Percentiles rank a stretch among this genome's conserved stretches.
Evolutionary conservation across 805 yeast species (phyloP).

Genomic region (Ogataea methanolica): DNA sequence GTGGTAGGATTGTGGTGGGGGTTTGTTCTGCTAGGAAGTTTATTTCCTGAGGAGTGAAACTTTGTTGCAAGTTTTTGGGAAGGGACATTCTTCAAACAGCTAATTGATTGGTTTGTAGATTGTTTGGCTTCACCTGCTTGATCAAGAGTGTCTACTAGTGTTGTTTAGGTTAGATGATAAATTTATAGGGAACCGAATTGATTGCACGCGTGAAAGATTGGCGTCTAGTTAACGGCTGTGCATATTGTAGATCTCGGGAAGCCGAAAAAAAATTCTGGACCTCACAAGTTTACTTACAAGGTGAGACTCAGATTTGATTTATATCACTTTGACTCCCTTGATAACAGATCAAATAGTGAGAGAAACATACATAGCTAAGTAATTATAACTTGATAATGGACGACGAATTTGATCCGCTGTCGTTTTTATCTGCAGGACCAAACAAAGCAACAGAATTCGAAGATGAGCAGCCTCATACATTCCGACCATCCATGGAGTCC

Average conservation of each 20-base stretch:
- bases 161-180: neutral
- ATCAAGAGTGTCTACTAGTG: neutral
- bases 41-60: conserved; percentile 71
- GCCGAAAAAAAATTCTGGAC: no score
- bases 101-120: neutral
- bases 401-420: conserved; percentile 18
- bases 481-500: neutral
- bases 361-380: neutral
- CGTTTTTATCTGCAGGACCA: conserved; percentile 12
- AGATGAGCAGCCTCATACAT: neutral
- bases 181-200: neutral
- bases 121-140: neutral
- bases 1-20: conserved; percentile 67
- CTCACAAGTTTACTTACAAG: no score
- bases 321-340: no score
- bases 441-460: neutral
- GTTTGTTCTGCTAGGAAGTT: conserved; percentile 85
- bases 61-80: conserved; percentile 47
- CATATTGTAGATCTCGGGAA: neutral
- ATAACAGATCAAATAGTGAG: no score
- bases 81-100: conserved; percentile 46
- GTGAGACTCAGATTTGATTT: no score
- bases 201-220: neutral
- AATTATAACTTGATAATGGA: neutral
- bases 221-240: neutral